Evolutionary conservation across 2,329 filamentous ascomycete genomes (phyloP), one percentile per base, ranked within the genome.

Genomic region (Diaporthe longicolla): DNA sequence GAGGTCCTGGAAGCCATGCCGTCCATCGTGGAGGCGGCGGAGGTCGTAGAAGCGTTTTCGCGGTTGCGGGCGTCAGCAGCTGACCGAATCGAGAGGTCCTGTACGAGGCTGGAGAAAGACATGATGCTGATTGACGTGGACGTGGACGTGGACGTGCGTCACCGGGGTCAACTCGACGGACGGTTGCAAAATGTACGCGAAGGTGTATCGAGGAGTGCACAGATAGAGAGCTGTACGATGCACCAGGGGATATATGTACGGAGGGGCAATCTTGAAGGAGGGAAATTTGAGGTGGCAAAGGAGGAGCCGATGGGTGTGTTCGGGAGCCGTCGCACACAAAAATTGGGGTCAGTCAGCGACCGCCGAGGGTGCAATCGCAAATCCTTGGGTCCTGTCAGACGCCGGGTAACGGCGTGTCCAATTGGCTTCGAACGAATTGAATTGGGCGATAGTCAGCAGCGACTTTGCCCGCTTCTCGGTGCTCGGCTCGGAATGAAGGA

Each of bases 21-120:
- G 79, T 92, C 90, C 45, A 89, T 79, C n/a, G 88, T 90, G 48
- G 89, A 90, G 65, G 85, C 84, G 11, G 80, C 81, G 21, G 78
- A 75, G 45, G 72, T 73, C 37, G 24, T 76, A 35, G 89, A 88
- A 7, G 84, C 82, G 35, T 84, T 85, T 72, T 84, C 85, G 65
- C 84, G 84, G 52, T 86, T 84, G 79, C 74, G 74, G 11, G 74
- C 72, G 45, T 75, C 69, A 76, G 82, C 84, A 77, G 84, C 82
- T 77, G 83, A 80, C 79, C 89, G 90, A 76, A 92, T 87, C 37
- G 88, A 87, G 76, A 93, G 83, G 77, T 93, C 90, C 77, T 92
- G 90, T 32, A 93, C 89, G 71, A 93, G 89, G 79, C 88, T 91
- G 54, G 91, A 93, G 84, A 93, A 92, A 48, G 91, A 93, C 91